Conservation (phyloP, 345 rosid genomes). For the Brassica cretica region DNA sequence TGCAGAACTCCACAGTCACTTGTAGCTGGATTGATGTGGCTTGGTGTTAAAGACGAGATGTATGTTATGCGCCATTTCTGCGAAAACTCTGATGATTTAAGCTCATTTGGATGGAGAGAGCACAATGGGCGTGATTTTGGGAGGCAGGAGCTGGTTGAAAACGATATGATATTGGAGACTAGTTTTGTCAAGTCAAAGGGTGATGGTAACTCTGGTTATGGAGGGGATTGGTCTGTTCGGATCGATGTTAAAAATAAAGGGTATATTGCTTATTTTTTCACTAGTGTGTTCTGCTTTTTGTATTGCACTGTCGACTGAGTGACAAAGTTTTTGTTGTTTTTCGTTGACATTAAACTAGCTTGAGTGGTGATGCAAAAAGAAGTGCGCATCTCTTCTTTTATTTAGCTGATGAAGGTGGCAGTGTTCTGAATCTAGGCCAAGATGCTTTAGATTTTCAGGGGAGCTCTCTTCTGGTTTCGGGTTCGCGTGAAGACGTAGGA, state of each 20-base stretch:
- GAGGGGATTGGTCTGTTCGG: conserved; percentile 97
- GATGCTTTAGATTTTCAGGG: conserved; percentile 44
- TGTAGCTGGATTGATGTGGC: conserved; percentile 97
- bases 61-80: conserved; percentile 80
- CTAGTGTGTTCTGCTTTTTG: conserved; percentile 3
- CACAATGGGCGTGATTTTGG: conserved; percentile 97
- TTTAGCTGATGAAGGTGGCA: conserved; percentile 86
- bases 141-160: conserved; percentile 77
- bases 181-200: conserved; percentile 81
- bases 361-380: conserved; percentile 54
- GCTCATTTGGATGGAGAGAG: conserved; percentile 78
- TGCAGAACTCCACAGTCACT: conserved; percentile 78
- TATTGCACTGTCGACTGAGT: conserved; percentile 5
- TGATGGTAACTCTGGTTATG: conserved; percentile 67
- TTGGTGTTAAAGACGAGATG: conserved; percentile 81
- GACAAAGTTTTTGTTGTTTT: background rate
- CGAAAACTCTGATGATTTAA: conserved; percentile 83
- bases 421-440: conserved; percentile 54
- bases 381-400: conserved; percentile 83
- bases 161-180: conserved; percentile 64
- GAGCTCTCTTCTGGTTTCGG: conserved; percentile 76
- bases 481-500: conserved; percentile 69
- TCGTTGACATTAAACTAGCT: conserved; percentile 41
- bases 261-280: conserved; percentile 43
- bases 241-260: conserved; percentile 56